Percentiles rank a stretch among this genome's conserved stretches.
phyloP scores from a whole-genome alignment of 768 basidiomycete species.

The Tulasnella sp. region DNA sequence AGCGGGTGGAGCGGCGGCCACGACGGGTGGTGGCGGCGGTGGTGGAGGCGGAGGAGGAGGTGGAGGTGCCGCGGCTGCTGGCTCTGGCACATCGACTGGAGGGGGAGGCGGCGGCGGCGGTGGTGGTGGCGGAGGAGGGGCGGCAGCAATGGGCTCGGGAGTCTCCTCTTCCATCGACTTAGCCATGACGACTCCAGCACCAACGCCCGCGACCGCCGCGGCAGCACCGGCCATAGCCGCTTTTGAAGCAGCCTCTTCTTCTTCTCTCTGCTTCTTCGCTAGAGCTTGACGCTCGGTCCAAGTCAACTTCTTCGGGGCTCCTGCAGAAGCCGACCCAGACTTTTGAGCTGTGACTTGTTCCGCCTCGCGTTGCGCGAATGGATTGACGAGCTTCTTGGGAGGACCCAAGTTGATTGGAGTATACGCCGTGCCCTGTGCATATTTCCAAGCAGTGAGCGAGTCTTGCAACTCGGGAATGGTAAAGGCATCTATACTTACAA shows the following conservation, averaged over 20 bases:
- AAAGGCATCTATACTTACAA: conserved; percentile 40
- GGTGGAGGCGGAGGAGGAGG: conserved; percentile 43
- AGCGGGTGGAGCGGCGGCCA: conserved; percentile 33
- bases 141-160: conserved; percentile 31
- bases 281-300: conserved; percentile 91
- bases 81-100: conserved; percentile 32
- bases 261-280: conserved; percentile 81
- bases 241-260: conserved; percentile 65
- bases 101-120: conserved; percentile 39
- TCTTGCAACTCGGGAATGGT: not conserved
- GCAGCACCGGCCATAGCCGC: conserved; percentile 40
- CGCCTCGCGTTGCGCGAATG: conserved; percentile 58
- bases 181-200: conserved; percentile 34
- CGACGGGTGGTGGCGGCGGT: conserved; percentile 29
- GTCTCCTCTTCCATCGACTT: conserved; percentile 7
- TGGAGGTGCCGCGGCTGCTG: conserved; percentile 40
- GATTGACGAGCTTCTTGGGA: conserved; percentile 85
- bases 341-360: conserved; percentile 33
- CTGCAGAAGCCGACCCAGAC: conserved; percentile 26
- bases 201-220: conserved; percentile 47
- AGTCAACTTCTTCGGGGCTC: conserved; percentile 71
- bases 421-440: conserved; percentile 65
- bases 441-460: not conserved
- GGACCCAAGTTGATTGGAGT: conserved; percentile 79
- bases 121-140: conserved; percentile 41